Conservation (phyloP, 768 basidiomycete genomes). For the Strobilomyces confusus region DNA sequence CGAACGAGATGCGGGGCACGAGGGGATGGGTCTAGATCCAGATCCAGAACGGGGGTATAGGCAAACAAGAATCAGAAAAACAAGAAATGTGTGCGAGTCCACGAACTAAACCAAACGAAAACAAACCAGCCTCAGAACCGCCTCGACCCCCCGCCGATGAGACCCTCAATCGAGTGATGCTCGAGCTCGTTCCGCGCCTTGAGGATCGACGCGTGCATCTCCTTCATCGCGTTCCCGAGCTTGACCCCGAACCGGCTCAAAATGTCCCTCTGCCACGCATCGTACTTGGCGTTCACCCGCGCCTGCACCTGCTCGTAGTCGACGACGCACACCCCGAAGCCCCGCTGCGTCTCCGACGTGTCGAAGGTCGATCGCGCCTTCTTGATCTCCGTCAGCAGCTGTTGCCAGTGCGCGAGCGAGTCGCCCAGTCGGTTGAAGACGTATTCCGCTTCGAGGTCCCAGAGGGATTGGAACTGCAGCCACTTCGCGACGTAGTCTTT, state of each 20-base stretch:
- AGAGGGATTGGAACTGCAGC: slow-evolving; percentile 98
- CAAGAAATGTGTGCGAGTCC: neutral
- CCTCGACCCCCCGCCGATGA: slow-evolving; percentile 54
- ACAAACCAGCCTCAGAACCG: slow-evolving; percentile 37
- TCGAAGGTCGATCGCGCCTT: slow-evolving; percentile 96
- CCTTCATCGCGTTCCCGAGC: slow-evolving; percentile 94
- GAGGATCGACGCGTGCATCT: slow-evolving; percentile 89
- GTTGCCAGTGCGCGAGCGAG: slow-evolving; percentile 90
- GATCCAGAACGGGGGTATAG: slow-evolving; percentile 11
- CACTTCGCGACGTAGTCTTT: slow-evolving; percentile 93
- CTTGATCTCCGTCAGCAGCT: slow-evolving; percentile 94
- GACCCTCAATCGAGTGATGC: slow-evolving; percentile 91
- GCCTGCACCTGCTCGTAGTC: slow-evolving; percentile 98
- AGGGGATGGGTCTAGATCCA: slow-evolving; percentile 6
- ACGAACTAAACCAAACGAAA: neutral
- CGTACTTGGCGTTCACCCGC: slow-evolving; percentile 97
- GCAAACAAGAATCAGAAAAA: neutral
- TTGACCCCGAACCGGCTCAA: slow-evolving; percentile 89
- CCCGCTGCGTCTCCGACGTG: slow-evolving; percentile 88
- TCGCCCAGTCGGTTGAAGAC: slow-evolving; percentile 96
- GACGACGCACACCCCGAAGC: slow-evolving; percentile 90
- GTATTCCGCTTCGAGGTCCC: slow-evolving; percentile 97
- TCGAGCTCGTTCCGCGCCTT: slow-evolving; percentile 96
- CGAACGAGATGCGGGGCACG: neutral
- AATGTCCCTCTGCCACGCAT: slow-evolving; percentile 96